Percentiles rank a stretch among this genome's conserved stretches.
Evolutionary conservation across 805 yeast genomes (phyloP).

Genomic region (Blastobotrys peoriensis): DNA sequence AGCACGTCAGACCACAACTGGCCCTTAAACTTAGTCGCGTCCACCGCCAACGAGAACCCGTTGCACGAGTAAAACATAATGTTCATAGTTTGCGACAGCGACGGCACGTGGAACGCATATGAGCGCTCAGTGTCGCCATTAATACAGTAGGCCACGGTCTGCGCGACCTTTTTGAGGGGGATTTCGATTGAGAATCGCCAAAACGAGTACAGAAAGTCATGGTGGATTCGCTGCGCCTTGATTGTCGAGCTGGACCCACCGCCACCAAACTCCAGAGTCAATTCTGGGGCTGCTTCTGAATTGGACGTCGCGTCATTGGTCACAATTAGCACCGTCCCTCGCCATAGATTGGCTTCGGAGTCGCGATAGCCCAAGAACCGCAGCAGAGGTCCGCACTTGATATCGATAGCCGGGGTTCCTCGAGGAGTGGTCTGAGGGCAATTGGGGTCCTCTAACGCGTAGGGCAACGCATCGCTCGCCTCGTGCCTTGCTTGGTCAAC

Average conservation of each 20-base stretch:
- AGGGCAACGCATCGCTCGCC: background rate
- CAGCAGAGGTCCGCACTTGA: conserved; percentile 61
- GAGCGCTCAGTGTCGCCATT: conserved; percentile 39
- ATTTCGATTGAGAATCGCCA: conserved; percentile 60
- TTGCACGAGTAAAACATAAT: conserved; percentile 81
- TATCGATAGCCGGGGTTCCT: conserved; percentile 21
- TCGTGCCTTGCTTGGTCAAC: background rate
- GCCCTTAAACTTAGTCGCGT: conserved; percentile 60
- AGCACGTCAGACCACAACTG: conserved; percentile 85
- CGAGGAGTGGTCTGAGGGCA: conserved; percentile 4
- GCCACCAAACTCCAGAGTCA: conserved; percentile 16
- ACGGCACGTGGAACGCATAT: conserved; percentile 67
- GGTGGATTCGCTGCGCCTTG: conserved; percentile 40
- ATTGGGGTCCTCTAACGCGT: background rate
- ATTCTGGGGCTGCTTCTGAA: conserved; percentile 26
- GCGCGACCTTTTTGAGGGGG: conserved; percentile 44
- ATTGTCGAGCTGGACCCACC: background rate
- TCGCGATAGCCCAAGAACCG: conserved; percentile 62
- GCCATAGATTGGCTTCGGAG: conserved; percentile 42
- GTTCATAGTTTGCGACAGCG: conserved; percentile 63
- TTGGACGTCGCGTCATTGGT: conserved; percentile 36
- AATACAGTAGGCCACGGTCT: conserved; percentile 56
- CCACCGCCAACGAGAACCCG: conserved; percentile 75
- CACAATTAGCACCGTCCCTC: conserved; percentile 67
- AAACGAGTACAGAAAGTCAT: conserved; percentile 46